Percentiles rank a stretch among this genome's conserved stretches.
Conservation (phyloP, 1,284 basidiomycete genomes). For the Pulchroboletus neoregius region DNA sequence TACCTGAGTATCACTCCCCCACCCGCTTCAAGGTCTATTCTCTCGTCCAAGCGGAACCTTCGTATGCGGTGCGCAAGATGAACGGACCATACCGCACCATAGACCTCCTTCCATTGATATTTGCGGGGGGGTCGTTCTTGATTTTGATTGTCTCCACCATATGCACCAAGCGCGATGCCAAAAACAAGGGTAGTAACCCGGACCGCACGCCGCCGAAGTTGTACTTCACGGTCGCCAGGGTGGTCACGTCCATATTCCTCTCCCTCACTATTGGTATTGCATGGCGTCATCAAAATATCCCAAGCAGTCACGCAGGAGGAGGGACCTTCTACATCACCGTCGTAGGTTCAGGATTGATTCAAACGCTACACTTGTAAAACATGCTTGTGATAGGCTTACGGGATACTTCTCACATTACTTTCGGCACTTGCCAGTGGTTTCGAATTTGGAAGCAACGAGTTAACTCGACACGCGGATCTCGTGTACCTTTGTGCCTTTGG, state of each 20-base stretch:
- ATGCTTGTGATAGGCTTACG: constrained; percentile 6
- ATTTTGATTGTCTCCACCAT: neutral
- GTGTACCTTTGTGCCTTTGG: constrained; percentile 7
- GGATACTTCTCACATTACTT: constrained; percentile 9
- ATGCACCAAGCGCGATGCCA: neutral
- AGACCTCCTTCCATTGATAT: constrained; percentile 1
- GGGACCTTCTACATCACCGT: neutral
- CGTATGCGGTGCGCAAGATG: neutral
- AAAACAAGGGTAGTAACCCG: neutral
- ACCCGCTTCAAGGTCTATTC: neutral
- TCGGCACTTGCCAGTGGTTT: neutral
- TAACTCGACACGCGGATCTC: constrained; percentile 5
- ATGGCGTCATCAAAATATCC: no score
- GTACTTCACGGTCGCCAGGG: neutral
- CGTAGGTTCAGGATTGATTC: constrained; percentile 3
- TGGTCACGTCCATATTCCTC: no score
- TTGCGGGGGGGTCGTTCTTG: constrained; percentile 2
- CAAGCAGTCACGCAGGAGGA: no score
- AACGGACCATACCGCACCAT: neutral
- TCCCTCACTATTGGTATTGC: no score
- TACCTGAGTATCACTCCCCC: no score
- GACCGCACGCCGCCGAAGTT: neutral
- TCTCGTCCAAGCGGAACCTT: neutral
- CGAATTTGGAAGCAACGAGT: neutral
- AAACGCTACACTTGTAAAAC: neutral